Evolutionary conservation across 768 basidiomycete species (phyloP), one percentile per base, ranked within the genome.

Genomic region (Rubroboletus satanas): DNA sequence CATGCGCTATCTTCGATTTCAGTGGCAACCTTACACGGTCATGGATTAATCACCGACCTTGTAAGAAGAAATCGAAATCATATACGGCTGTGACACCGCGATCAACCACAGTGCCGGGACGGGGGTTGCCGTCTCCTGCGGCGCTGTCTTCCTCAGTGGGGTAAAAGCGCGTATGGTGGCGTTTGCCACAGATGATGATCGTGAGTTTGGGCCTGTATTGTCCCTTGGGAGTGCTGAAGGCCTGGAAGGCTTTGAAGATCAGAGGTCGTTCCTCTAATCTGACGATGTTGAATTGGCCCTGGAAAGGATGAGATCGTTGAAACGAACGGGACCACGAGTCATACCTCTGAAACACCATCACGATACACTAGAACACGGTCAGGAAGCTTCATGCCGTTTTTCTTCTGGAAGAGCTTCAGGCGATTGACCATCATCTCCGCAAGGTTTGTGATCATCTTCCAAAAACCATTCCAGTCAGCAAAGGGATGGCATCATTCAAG

Each of bases 331-430:
- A 4, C 43, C 18, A 35, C 23, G 52, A 28, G 44, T 42, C 71
- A 35, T 48, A 86, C 88, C 73, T 91, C 89, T 3, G 88, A 90
- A 29, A 92, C 88, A 46, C 90, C 90, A 65, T 92, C 90, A 8
- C 80, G 74, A 61, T 80, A 82, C n/a, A 82, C 76, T n/a, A 82
- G 52, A 45, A 82, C 55, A 18, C 81, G 76, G 5, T 66, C 58
- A 4, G 81, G 81, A 18, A 82, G 71, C 21, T 47, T 62, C 10
- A 67, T 70, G 2, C 48, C 62, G 47, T 71, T 77, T 49, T 58
- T 72, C 28, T 52, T 58, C 39, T 70, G 60, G 71, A 72, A 83
- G n/a, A 72, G 64, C 17, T 67, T 61, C 23, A 83, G 58, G 21
- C 81, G 72, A 41, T 75, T 77, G 14, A 73, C 55, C 74, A 83